Evolutionary conservation across 2,329 filamentous ascomycete species (phyloP).

Genomic region (Fusarium scirpi): DNA sequence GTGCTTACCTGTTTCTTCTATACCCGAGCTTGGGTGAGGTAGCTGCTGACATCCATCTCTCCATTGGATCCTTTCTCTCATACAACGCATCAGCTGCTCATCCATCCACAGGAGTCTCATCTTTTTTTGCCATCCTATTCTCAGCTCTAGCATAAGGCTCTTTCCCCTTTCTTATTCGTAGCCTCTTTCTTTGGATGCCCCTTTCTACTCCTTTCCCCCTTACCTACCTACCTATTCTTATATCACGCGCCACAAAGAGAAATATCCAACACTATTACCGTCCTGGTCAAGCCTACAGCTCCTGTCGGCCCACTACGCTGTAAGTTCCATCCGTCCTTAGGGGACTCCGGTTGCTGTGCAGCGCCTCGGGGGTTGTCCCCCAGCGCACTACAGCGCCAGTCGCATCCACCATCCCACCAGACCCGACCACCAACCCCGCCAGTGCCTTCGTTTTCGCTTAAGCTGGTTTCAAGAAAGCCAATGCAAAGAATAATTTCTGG

Average conservation of each 20-base stretch:
- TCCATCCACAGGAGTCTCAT: constrained; percentile 1
- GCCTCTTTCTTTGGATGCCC: constrained; percentile 7
- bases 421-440: not conserved
- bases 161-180: constrained; percentile 16
- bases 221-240: not conserved
- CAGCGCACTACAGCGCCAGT: constrained; percentile 16
- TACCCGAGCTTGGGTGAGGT: constrained; percentile 1
- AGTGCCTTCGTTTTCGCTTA: constrained; percentile 32
- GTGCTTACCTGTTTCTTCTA: constrained; percentile 23
- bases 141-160: constrained; percentile 28
- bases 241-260: constrained; percentile 28
- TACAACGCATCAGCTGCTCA: constrained; percentile 33
- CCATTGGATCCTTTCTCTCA: not conserved
- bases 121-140: constrained; percentile 28
- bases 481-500: constrained; percentile 31
- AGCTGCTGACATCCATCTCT: constrained; percentile 25
- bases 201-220: constrained; percentile 15
- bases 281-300: constrained; percentile 1
- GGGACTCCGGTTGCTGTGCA: constrained; percentile 27
- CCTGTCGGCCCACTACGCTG: constrained; percentile 29
- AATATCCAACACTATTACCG: constrained; percentile 25
- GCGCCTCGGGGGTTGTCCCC: constrained; percentile 7
- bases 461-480: constrained; percentile 14
- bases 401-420: constrained; percentile 8
- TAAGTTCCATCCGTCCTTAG: constrained; percentile 15